phyloP scores from a whole-genome alignment of 2,329 filamentous ascomycete genomes.

The Pseudogymnoascus sp. region DNA sequence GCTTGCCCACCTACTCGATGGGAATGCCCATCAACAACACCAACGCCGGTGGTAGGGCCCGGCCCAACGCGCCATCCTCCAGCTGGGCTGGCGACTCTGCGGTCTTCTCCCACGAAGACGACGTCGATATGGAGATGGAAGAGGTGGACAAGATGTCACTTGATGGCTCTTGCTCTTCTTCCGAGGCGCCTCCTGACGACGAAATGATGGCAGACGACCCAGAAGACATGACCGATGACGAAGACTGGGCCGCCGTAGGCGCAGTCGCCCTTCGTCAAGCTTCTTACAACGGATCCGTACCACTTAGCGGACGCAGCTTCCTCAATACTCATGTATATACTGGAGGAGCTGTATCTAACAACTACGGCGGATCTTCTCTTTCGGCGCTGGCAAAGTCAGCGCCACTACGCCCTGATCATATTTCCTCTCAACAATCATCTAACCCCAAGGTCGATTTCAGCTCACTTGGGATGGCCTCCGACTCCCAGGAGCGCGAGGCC shows the following conservation, averaged over 20 bases:
- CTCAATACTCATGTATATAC: constrained; percentile 43
- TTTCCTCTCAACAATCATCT: constrained; percentile 37
- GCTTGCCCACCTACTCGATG: constrained; percentile 34
- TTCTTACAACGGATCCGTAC: constrained; percentile 51
- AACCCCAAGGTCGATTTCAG: constrained; percentile 43
- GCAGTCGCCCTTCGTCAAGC: constrained; percentile 71
- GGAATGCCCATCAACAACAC: constrained; percentile 50
- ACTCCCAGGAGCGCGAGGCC: constrained; percentile 71
- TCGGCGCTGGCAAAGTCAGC: constrained; percentile 25
- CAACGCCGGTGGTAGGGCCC: constrained; percentile 39
- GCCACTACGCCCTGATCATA: constrained; percentile 20
- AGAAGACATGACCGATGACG: constrained; percentile 84
- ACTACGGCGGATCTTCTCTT: constrained; percentile 25
- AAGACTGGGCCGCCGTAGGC: constrained; percentile 89
- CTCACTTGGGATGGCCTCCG: constrained; percentile 34
- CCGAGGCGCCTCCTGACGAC: constrained; percentile 58
- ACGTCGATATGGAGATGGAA: constrained; percentile 62
- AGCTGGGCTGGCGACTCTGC: constrained; percentile 64
- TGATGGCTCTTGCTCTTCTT: constrained; percentile 68
- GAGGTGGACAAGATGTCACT: constrained; percentile 95
- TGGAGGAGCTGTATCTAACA: constrained; percentile 21
- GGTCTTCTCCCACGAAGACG: constrained; percentile 66
- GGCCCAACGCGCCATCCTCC: constrained; percentile 44
- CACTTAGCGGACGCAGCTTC: constrained; percentile 39
- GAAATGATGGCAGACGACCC: constrained; percentile 66